These are phyloP conservation scores for Dactylellina drechsleri DNA, from an alignment of 2,329 filamentous ascomycete genomes.

Conservation along the genomic window DNA sequence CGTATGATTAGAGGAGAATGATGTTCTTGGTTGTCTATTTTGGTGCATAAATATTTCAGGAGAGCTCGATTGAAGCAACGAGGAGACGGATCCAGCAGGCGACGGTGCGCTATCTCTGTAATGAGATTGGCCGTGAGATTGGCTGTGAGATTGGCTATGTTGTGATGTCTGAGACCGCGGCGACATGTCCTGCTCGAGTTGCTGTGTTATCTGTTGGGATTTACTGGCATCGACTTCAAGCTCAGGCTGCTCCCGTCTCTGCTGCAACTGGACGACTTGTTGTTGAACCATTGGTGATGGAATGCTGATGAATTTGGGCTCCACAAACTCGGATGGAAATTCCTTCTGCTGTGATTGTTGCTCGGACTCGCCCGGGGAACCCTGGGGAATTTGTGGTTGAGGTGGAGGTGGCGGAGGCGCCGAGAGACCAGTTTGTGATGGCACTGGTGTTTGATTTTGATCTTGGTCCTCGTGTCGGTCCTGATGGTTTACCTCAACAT, in stretches of 20 bases:
- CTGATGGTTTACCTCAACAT: slow-evolving; percentile 29
- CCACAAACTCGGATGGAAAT: slow-evolving; percentile 48
- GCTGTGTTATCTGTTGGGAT: slow-evolving; percentile 35
- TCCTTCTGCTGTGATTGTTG: slow-evolving; percentile 29
- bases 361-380: not conserved
- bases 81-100: slow-evolving; percentile 53
- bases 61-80: slow-evolving; percentile 51
- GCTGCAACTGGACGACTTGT: slow-evolving; percentile 51
- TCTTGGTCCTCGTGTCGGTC: slow-evolving; percentile 33
- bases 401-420: slow-evolving; percentile 29
- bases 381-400: slow-evolving; percentile 14
- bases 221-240: slow-evolving; percentile 39
- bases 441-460: slow-evolving; percentile 39
- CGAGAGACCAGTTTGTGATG: slow-evolving; percentile 36
- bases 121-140: slow-evolving; percentile 34
- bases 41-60: slow-evolving; percentile 54
- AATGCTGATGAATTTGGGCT: slow-evolving; percentile 53
- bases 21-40: slow-evolving; percentile 43
- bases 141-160: slow-evolving; percentile 49
- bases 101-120: slow-evolving; percentile 46
- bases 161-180: slow-evolving; percentile 50
- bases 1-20: slow-evolving; percentile 49
- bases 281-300: slow-evolving; percentile 54
- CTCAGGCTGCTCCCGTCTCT: slow-evolving; percentile 48
- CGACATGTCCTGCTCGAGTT: slow-evolving; percentile 51